A percentile compares a stretch with the other conserved stretches of the same genome.
These are phyloP conservation scores for Termitomyces bulborhizus DNA, from an alignment of 768 basidiomycete species.

Conservation along the genomic window DNA sequence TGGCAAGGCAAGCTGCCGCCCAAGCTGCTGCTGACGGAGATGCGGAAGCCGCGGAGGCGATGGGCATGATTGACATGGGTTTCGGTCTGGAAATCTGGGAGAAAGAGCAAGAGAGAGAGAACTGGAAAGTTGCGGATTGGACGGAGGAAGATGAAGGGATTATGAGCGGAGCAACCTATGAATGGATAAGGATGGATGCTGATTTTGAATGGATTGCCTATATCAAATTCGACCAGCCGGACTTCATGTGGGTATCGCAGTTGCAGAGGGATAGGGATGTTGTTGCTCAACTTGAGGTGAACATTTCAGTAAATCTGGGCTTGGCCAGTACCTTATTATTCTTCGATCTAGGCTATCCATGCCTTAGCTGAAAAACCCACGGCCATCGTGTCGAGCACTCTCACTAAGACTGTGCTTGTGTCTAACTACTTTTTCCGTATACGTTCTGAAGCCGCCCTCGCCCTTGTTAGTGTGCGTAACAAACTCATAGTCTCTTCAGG, in stretches of 20 bases:
- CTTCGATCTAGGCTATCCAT: slow-evolving; percentile 68
- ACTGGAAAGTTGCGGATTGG: slow-evolving; percentile 98
- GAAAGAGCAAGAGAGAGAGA: slow-evolving; percentile 85
- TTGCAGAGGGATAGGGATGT: slow-evolving; percentile 94
- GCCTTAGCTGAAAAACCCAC: slow-evolving; percentile 79
- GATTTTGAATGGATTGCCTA: slow-evolving; percentile 99
- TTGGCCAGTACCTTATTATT: not conserved
- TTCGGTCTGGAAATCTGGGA: slow-evolving; percentile 96
- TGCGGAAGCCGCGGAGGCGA: slow-evolving; percentile 86
- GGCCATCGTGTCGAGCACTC: slow-evolving; percentile 81
- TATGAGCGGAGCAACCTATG: slow-evolving; percentile 95
- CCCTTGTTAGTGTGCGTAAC: slow-evolving; percentile 66
- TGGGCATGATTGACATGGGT: slow-evolving; percentile 90
- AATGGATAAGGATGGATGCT: slow-evolving; percentile 99
- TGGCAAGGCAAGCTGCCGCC: slow-evolving; percentile 88
- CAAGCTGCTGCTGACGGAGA: slow-evolving; percentile 92
- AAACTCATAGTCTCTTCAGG: not conserved
- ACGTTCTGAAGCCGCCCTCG: slow-evolving; percentile 88
- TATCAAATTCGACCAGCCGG: slow-evolving; percentile 89
- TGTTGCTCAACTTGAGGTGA: slow-evolving; percentile 92
- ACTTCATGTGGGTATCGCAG: slow-evolving; percentile 99
- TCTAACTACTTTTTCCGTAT: slow-evolving; percentile 95
- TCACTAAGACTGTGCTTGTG: slow-evolving; percentile 91
- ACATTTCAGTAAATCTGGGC: slow-evolving; percentile 16
- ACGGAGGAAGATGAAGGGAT: slow-evolving; percentile 90